A percentile compares a stretch with the other conserved stretches of the same genome.
phyloP scores from a whole-genome alignment of 495 filamentous ascomycete species.

The Elasticomyces elasticus region DNA sequence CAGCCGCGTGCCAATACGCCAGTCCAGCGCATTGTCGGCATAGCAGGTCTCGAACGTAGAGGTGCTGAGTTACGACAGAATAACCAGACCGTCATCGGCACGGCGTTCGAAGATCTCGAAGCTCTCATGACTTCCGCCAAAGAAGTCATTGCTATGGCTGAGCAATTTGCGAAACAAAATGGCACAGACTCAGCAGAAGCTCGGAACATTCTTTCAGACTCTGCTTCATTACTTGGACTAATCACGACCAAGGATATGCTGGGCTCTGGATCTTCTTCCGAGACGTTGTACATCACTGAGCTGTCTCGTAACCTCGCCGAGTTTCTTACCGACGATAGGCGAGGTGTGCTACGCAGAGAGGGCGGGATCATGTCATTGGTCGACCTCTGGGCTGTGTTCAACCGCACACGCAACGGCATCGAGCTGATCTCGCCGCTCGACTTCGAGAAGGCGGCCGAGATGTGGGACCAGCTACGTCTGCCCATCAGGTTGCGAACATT shows the following conservation, averaged over 20 bases:
- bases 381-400: constrained; percentile 95
- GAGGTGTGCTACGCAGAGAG: constrained; percentile 68
- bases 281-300: constrained; percentile 59
- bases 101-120: constrained; percentile 91
- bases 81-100: constrained; percentile 86
- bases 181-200: constrained; percentile 48
- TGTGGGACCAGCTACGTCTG: constrained; percentile 83
- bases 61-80: constrained; percentile 74
- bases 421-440: constrained; percentile 88
- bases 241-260: constrained; percentile 92
- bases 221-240: constrained; percentile 74
- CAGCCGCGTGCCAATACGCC: constrained; percentile 2
- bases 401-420: constrained; percentile 87
- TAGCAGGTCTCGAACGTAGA: constrained; percentile 81
- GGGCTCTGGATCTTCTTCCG: constrained; percentile 41
- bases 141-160: constrained; percentile 85
- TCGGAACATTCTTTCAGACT: constrained; percentile 66
- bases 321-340: constrained; percentile 81
- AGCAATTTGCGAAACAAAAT: constrained; percentile 59
- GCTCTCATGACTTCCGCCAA: constrained; percentile 96
- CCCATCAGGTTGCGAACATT: constrained; percentile 81
- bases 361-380: constrained; percentile 93
- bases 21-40: constrained; percentile 63
- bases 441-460: constrained; percentile 74
- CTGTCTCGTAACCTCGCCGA: constrained; percentile 84